Conservation (phyloP, 305 asterid genomes). For the Fraxinus angustifolia region DNA sequence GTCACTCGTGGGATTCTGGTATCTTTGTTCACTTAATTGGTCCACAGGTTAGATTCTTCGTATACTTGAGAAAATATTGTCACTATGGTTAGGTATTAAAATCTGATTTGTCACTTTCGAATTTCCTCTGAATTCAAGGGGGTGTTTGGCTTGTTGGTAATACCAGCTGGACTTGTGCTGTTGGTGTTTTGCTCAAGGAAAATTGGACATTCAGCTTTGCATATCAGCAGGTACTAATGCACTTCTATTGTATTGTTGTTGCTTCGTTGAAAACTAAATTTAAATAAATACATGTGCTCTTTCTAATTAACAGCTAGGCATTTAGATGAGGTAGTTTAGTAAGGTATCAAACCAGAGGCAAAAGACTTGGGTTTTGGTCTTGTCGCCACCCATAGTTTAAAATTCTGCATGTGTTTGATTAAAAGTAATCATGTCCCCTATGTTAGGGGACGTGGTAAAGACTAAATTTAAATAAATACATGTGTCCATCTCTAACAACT, state of each 20-base stretch:
- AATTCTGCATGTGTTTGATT: background rate
- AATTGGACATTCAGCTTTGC: constrained; percentile 39
- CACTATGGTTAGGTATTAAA: background rate
- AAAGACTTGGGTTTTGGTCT: background rate
- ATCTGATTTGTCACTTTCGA: background rate
- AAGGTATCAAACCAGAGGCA: background rate
- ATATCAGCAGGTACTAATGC: constrained; percentile 54
- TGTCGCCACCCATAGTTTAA: background rate
- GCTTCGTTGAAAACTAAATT: background rate
- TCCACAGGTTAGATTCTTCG: constrained; percentile 53
- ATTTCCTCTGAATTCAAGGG: constrained; percentile 46
- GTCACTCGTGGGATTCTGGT: constrained; percentile 75
- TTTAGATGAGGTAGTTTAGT: background rate
- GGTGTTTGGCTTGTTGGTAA: constrained; percentile 68
- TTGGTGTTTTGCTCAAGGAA: constrained; percentile 75
- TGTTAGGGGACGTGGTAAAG: background rate
- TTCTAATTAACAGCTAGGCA: background rate
- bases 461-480: background rate
- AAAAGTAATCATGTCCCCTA: background rate
- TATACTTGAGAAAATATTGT: background rate
- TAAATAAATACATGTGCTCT: background rate
- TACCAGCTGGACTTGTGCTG: constrained; percentile 80
- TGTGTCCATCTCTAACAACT: background rate
- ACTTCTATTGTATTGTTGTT: constrained; percentile 17
- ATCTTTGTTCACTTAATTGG: constrained; percentile 77